Base-by-base conservation (phyloP, 1,139 yeast species). In the Geotrichum carabidarum region DNA sequence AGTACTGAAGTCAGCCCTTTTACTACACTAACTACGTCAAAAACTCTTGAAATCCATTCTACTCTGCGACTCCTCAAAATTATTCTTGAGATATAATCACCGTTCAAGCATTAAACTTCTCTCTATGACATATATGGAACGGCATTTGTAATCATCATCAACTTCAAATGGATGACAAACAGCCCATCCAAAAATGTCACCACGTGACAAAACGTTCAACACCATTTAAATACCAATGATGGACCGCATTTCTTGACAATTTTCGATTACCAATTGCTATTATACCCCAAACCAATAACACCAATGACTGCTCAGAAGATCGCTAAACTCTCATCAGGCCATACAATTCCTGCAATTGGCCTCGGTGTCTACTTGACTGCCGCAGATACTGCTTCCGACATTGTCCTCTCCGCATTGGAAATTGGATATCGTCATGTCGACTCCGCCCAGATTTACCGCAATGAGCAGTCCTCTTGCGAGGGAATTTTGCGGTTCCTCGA, bases 371-470 rank as follows among this genome's bases (percentile, higher is more conserved):
- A 80, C 71, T 66, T 73, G 56, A 68, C 80, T 1, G 75, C 82
- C 2, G 66, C 68, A 11, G 59, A 63, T 1, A 70, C 69, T 12
- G 75, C 83, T 0, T 65, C 73, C 1, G 65, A 68, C 1, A 62
- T 78, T 32, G 83, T 81, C 1, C 70, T 74, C 58, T 66, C 74
- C 36, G 86, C 85, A 0, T 74, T 86, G 61, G 73, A 75, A 37
- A 73, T 68, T 27, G 95, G 95, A 0, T 86, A 85, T 66, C 78
- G 93, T 59, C 89, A 84, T 62, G 73, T 84, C 50, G 90, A 84
- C 63, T 74, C 83, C 6, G 89, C 89, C 1, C 74, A 75, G 27
- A 67, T 70, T 27, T 86, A 86, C 66, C 72, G 74, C 14, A 84
- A 83, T 64, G 86, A 84, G 65, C 62, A 62, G 8, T 83, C 78